phyloP scores from a whole-genome alignment of 2,329 filamentous ascomycete genomes.

The Calonectria fujianensis region DNA sequence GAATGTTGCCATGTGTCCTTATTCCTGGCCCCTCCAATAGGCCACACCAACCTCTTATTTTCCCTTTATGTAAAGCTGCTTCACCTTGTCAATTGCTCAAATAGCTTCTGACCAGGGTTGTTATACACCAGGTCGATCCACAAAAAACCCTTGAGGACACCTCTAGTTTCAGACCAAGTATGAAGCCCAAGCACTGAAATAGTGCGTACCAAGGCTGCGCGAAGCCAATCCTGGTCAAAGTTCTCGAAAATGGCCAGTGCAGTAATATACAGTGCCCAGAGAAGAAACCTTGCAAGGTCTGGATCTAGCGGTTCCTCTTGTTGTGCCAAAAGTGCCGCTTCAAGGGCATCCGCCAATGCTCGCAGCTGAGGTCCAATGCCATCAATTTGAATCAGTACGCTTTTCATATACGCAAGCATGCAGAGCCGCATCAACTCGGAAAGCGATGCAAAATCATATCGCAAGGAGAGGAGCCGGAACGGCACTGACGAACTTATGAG shows the following conservation, averaged over 20 bases:
- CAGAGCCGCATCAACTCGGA: constrained; percentile 44
- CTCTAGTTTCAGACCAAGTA: constrained; percentile 32
- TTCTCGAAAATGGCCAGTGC: constrained; percentile 40
- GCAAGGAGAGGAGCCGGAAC: constrained; percentile 48
- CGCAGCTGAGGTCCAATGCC: constrained; percentile 37
- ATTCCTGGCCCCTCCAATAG: not conserved
- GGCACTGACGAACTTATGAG: constrained; percentile 49
- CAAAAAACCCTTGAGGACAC: constrained; percentile 21
- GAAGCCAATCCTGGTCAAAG: constrained; percentile 37
- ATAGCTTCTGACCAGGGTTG: constrained; percentile 1
- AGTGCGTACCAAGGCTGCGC: constrained; percentile 21
- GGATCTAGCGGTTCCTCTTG: constrained; percentile 11
- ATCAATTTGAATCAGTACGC: constrained; percentile 41
- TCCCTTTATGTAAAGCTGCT: not conserved
- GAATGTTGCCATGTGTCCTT: constrained; percentile 6
- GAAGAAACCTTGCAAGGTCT: constrained; percentile 20
- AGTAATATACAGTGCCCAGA: constrained; percentile 40
- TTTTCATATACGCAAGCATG: constrained; percentile 53
- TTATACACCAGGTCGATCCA: constrained; percentile 39
- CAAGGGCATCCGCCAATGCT: constrained; percentile 8
- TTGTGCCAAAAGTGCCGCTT: constrained; percentile 26
- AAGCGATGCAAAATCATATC: constrained; percentile 38
- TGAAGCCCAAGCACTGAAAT: constrained; percentile 1
- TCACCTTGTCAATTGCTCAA: constrained; percentile 23
- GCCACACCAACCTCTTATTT: not conserved